A percentile compares a stretch with the other conserved stretches of the same genome.
Evolutionary conservation across 2,329 filamentous ascomycete genomes (phyloP).

Genomic region (Botrytis medusae): DNA sequence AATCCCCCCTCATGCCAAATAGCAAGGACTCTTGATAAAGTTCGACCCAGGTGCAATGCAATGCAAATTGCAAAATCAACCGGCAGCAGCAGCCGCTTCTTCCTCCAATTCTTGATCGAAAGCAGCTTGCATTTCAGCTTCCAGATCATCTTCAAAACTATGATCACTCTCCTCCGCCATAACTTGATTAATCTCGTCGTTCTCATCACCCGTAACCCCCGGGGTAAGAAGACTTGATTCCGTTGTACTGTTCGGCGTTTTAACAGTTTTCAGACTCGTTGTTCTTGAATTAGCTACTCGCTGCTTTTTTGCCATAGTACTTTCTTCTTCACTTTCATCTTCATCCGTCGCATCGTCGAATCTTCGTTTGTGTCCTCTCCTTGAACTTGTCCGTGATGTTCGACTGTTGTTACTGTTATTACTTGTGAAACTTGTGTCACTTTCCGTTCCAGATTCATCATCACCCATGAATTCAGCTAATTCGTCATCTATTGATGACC

Average conservation of each 20-base stretch:
- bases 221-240: slow-evolving; percentile 46
- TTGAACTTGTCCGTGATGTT: slow-evolving; percentile 29
- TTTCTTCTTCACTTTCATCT: slow-evolving; percentile 51
- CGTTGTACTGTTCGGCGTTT: slow-evolving; percentile 44
- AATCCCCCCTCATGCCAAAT: not conserved
- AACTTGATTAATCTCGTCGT: slow-evolving; percentile 32
- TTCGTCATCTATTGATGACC: slow-evolving; percentile 67
- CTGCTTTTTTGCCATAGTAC: slow-evolving; percentile 52
- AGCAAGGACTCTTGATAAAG: slow-evolving; percentile 41
- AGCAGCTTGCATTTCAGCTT: slow-evolving; percentile 52
- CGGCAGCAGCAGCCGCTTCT: not conserved
- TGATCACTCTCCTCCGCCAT: slow-evolving; percentile 39
- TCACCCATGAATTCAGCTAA: slow-evolving; percentile 70
- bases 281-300: slow-evolving; percentile 48
- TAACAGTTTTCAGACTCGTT: slow-evolving; percentile 49
- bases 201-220: slow-evolving; percentile 45
- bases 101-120: slow-evolving; percentile 41
- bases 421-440: slow-evolving; percentile 29
- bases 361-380: slow-evolving; percentile 37
- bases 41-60: not conserved
- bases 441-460: slow-evolving; percentile 52
- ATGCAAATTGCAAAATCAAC: not conserved
- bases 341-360: slow-evolving; percentile 43
- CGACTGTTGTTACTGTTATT: slow-evolving; percentile 29
- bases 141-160: slow-evolving; percentile 47